Evolutionary conservation across 257 asterid species (phyloP).

Genomic region (Fraxinus pennsylvanica): DNA sequence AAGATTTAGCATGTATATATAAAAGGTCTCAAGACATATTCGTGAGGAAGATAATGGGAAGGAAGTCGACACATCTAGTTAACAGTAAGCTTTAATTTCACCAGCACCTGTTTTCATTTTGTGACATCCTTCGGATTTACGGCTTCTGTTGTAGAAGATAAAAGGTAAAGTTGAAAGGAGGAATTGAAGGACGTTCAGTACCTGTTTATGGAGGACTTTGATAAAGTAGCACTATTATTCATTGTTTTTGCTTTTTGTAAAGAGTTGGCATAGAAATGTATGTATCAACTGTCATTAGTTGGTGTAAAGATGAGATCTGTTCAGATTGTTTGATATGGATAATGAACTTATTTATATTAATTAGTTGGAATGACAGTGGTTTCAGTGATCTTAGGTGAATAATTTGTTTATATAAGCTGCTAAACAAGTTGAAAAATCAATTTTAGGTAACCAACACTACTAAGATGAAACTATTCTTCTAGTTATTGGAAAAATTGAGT

Average conservation of each 20-base stretch:
- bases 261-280: constrained; percentile 27
- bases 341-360: neutral
- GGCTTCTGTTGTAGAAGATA: neutral
- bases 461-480: no score
- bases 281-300: constrained; percentile 26
- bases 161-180: neutral
- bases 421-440: neutral
- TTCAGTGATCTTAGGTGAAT: neutral
- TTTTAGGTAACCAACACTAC: no score
- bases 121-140: neutral
- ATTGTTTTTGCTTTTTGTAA: constrained; percentile 27
- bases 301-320: constrained; percentile 31
- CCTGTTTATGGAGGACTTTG: neutral
- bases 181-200: neutral
- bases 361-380: constrained; percentile 10
- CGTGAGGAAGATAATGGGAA: constrained; percentile 63
- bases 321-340: constrained; percentile 7
- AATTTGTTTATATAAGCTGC: neutral
- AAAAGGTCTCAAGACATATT: constrained; percentile 39
- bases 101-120: neutral
- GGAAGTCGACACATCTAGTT: constrained; percentile 51
- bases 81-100: neutral
- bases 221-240: constrained; percentile 8
- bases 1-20: no score
- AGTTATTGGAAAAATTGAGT: no score